Base-by-base conservation (phyloP, 805 yeast genomes). In the Maudiozyma pseudohumilis region DNA sequence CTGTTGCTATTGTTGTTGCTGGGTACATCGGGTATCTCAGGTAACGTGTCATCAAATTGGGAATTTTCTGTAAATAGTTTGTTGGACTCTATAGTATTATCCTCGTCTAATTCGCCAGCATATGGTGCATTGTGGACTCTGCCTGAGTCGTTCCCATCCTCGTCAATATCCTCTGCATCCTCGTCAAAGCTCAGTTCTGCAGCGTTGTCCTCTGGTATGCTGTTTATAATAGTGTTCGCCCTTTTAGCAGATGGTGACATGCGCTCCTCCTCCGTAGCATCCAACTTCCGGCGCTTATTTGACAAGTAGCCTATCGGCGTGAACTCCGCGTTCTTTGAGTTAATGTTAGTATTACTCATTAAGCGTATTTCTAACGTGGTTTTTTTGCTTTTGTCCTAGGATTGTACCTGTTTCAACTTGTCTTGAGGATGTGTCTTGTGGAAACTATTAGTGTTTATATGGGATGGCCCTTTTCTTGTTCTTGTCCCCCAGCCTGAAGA, bases 251-350 rank as follows among this genome's bases (percentile, higher is more conserved):
- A 29, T 10, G 40, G 40, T 5, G 40, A 36, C 19, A 16, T 25
- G 6, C 16, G 5, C 11, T 31, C 26, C 7, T 36, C 34, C 10
- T 31, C 28, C 3, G 17, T n/a, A 4, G 20, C 23, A 12, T 29
- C n/a, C 11, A 24, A 6, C 23, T 40, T 32, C 40, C 34, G 46
- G 48, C 40, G 45, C 49, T 34, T 50, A 50, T 26, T 36, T 5
- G 40, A 31, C 17, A 46, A 33, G 23, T 49, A 57, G 3, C 71
- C 71, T 33, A 67, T 62, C 0, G 72, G 72, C 2, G 70, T 66
- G 41, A 67, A 67, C 42, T 65, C 69, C 18, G 60, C 45, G 17
- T 47, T 40, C 24, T 52, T 50, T 9, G 44, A 33, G 13, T 44
- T 42, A 6, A 32, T 29, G 5, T 11, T 27, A 7, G 29, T 6